Evolutionary conservation across 129 eudicot genomes (phyloP).

Genomic region (Chrysanthemum lavandulifolium): DNA sequence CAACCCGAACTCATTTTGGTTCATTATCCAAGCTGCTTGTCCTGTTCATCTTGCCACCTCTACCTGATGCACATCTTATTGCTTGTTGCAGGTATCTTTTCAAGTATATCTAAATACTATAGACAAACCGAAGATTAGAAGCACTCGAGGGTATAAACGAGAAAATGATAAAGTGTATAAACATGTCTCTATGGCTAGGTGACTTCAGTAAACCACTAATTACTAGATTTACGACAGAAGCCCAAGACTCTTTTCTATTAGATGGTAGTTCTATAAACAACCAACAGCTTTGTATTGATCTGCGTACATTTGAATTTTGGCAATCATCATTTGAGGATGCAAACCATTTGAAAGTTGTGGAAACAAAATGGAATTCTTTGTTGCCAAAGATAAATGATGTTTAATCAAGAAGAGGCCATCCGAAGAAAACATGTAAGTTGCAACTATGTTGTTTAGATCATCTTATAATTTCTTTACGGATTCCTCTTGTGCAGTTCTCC

Average conservation of each 20-base stretch:
- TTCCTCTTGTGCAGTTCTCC: too few species aligned
- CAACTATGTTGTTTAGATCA: too few species aligned
- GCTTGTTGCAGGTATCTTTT: conserved; percentile 36
- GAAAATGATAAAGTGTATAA: conserved; percentile 77
- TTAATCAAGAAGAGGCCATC: conserved; percentile 37
- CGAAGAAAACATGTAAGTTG: too few species aligned
- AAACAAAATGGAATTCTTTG: conserved; percentile 65
- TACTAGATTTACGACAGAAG: conserved; percentile 46
- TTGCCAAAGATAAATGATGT: conserved; percentile 80
- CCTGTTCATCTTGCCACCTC: too few species aligned
- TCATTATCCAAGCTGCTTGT: too few species aligned
- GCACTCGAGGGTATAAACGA: conserved; percentile 86
- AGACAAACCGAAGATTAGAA: conserved; percentile 65
- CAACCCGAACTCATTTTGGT: too few species aligned
- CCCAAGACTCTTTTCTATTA: conserved; percentile 30
- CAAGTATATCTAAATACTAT: conserved; percentile 45
- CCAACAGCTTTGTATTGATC: conserved; percentile 77
- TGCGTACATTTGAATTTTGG: conserved; percentile 75
- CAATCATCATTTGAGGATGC: conserved; percentile 69
- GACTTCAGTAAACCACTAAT: conserved; percentile 69
- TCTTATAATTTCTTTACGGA: too few species aligned
- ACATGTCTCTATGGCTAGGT: conserved; percentile 89
- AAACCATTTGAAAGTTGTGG: conserved; percentile 52
- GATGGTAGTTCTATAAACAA: conserved; percentile 44
- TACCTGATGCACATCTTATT: too few species aligned